Evolutionary conservation across 2,329 filamentous ascomycete genomes (phyloP).

Genomic region (Pyrenochaeta sp.): DNA sequence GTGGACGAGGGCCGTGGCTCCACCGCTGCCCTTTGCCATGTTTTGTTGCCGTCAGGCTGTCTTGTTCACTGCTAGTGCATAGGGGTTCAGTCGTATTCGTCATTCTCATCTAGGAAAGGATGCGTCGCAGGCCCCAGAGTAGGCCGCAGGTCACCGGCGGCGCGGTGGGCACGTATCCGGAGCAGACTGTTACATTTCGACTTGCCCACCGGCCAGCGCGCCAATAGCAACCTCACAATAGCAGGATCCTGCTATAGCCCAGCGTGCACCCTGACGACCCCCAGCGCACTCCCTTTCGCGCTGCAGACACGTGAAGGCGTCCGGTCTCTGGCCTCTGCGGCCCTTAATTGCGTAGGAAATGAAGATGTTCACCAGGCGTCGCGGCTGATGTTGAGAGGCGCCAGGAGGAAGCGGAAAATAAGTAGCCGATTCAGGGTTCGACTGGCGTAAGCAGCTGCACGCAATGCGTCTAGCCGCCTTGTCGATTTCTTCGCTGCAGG

Average conservation of each 20-base stretch:
- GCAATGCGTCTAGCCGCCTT: constrained; percentile 14
- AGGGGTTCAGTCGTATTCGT: constrained; percentile 6
- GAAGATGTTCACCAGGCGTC: constrained; percentile 1
- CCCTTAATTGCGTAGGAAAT: neutral
- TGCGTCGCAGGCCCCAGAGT: neutral
- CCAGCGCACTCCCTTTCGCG: neutral
- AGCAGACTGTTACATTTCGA: neutral
- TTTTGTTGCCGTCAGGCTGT: no score
- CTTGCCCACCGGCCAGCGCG: neutral
- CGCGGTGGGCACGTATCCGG: constrained; percentile 1
- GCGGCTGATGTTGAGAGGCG: neutral
- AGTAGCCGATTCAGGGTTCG: constrained; percentile 9
- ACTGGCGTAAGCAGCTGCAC: constrained; percentile 9
- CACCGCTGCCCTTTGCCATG: neutral
- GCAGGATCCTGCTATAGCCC: neutral
- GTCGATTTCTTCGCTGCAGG: constrained; percentile 14
- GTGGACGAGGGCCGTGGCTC: neutral
- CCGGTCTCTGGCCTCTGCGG: neutral
- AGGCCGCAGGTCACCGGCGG: neutral
- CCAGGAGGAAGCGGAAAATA: neutral
- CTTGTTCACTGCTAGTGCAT: no score
- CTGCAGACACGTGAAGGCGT: neutral
- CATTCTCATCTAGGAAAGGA: constrained; percentile 1
- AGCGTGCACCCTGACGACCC: neutral
- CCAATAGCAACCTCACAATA: neutral